Base-by-base conservation (phyloP, 2,329 filamentous ascomycete species). In the Emmonsiellopsis sp. region DNA sequence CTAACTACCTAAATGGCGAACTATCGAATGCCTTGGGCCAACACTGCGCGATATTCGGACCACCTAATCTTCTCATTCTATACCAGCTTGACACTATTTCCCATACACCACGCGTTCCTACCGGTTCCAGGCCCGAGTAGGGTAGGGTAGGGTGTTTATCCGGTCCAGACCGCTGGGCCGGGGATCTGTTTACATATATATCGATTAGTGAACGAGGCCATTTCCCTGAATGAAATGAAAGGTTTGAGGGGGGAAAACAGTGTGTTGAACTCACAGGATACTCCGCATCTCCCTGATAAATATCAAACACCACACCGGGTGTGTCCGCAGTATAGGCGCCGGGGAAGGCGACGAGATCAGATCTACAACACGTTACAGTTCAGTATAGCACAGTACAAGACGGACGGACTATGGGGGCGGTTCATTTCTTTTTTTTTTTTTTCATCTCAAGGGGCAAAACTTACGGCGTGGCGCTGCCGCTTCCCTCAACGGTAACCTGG, bases 401-500 rank as follows among this genome's bases (percentile, higher is more conserved):
- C 3, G 7, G 15, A 3, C 20, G 5, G 5, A 26, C 3, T 26
- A 26, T 4, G 3, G 20, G 5, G 20, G 20, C 3, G 1, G 15
- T 41, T 41, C 38, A 41, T 41, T 15, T 41, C 15, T 3, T 13
- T 41, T 5, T 5, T 13, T 41, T 5, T 5, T 4, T 15, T 41
- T 5, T 5, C 38, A 41, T 41, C 5, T 26, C 20, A 26, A 5
- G 20, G 20, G 20, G 5, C 20, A 26, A 16, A 10, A 26, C 16
- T 50, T 37, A 50, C 47, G 74, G 73, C 1, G 64, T 68, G 7
- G 70, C 73, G 49, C 62, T 73, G 6, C 77, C 77, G 20, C 72
- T 68, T 13, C 78, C 77, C 1, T 74, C 75, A 20, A 82, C 75
- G 61, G 79, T 69, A 26, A 82, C 70, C 64, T 81, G 79, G 63